Base-by-base conservation (phyloP, 1,284 basidiomycete species). In the Ustilago nuda region DNA sequence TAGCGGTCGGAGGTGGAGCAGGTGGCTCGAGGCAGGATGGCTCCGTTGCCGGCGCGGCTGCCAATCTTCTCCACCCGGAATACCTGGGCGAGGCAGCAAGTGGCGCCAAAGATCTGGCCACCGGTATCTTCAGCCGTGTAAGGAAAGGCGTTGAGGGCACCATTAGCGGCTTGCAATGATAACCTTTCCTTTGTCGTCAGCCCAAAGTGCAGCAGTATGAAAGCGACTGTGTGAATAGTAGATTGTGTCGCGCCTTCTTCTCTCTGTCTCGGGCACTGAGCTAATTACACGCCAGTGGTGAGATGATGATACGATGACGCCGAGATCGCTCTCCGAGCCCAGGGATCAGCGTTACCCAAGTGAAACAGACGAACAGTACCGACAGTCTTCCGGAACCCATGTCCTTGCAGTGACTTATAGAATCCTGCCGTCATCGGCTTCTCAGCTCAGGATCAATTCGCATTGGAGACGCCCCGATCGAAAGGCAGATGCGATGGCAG, bases 61-160 rank as follows among this genome's bases (percentile, higher is more conserved):
- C 64, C 30, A 63, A 50, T 27, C 57, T 75, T 4, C 62, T 75
- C 36, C 64, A 75, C 43, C 57, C 67, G 2, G 72, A 75, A 23
- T 75, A 75, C 35, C 64, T 84, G 6, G 82, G 76, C 12, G 78
- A 84, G 39, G 83, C 78, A 11, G 81, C 80, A 17, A 84, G 66
- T n/a, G 79, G 74, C 13, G 81, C 82, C 23, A 80, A 68, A 27
- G 74, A 82, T 27, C n/a, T 84, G n/a, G 83, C 83, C 15, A 62
- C 73, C 1, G 82, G 72, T 35, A 62, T 84, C 27, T 75, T 84
- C 36, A 79, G 80, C 23, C 68, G 77, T 6, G 72, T 85, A 12
- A 68, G 75, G 41, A 71, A 68, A 30, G 74, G 73, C 3, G 81
- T 84, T 6, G 79, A 82, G 55, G 73, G 68, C 13, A 76, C 72